phyloP scores from a whole-genome alignment of 371 early-diverging fungal species.

The Zychaea mexicana region DNA sequence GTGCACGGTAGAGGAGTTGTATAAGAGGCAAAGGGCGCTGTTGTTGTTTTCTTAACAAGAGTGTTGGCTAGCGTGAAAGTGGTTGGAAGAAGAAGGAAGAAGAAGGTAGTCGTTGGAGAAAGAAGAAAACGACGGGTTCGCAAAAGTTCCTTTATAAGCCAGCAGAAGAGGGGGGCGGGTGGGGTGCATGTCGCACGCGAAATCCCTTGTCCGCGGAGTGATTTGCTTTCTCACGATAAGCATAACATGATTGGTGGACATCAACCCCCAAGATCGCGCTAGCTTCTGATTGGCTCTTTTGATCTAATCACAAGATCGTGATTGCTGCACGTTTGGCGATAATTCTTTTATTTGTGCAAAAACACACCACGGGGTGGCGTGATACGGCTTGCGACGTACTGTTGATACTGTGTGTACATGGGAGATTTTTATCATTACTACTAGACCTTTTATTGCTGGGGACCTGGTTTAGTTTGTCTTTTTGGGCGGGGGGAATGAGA shows the following conservation, averaged over 20 bases:
- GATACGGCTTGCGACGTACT: not conserved
- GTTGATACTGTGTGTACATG: no score
- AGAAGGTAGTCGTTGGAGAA: no score
- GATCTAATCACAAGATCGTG: slow-evolving; percentile 11
- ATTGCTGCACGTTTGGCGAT: not conserved
- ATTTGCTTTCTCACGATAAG: slow-evolving; percentile 10
- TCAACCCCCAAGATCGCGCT: slow-evolving; percentile 9
- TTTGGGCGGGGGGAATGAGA: no score
- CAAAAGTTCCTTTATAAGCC: not conserved
- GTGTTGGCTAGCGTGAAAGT: no score
- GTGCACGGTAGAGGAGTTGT: not conserved
- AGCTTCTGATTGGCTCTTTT: slow-evolving; percentile 10
- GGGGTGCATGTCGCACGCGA: slow-evolving; percentile 1
- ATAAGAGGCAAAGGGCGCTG: no score
- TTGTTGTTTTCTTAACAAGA: no score
- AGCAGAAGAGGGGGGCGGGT: not conserved
- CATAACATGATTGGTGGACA: slow-evolving; percentile 9
- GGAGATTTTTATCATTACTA: not conserved
- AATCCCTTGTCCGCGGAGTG: not conserved
- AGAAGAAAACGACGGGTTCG: no score
- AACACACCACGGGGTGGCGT: slow-evolving; percentile 1
- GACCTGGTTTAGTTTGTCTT: not conserved
- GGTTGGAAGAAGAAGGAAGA: no score
- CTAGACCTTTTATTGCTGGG: not conserved
- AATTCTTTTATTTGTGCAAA: not conserved